Base-by-base conservation (phyloP, 805 yeast species). In the Danielozyma ontarioensis region DNA sequence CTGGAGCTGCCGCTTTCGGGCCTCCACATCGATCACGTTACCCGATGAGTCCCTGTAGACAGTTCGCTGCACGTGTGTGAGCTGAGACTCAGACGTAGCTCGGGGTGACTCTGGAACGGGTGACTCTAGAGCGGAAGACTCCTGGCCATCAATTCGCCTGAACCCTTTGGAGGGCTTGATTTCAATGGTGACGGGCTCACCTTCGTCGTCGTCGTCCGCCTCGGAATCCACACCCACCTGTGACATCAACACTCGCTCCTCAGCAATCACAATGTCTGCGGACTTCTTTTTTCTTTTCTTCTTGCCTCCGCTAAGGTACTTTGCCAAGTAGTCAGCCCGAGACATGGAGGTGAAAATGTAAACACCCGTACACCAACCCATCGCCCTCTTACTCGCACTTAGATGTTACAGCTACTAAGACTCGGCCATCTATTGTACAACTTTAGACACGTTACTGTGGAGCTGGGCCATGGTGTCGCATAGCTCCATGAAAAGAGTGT, bases 401-500 rank as follows among this genome's bases (percentile, higher is more conserved):
- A n/a, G n/a, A n/a, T n/a, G n/a, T n/a, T n/a, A n/a, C n/a, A n/a
- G n/a, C n/a, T n/a, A n/a, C n/a, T n/a, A n/a, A n/a, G n/a, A n/a
- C n/a, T n/a, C n/a, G n/a, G n/a, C n/a, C n/a, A n/a, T 18, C 18
- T 13, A 14, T 16, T 19, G 14, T 7, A 13, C 24, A n/a, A 19
- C 10, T n/a, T n/a, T n/a, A n/a, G n/a, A n/a, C 15, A 62, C 57
- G 41, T 59, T 62, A 30, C 48, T 57, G 55, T 83, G 90, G 26
- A 81, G 55, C 44, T 78, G 84, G 2, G 90, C 89, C 51, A 81
- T 70, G 26, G 76, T 72, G 52, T 82, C 84, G 31, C 89, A 81
- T 28, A 80, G 65, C 53, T 82, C 89, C 78, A 82, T 79, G 55
- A 81, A 83, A 33, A 83, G 59, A 28, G 66, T 65, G 51, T 80